Base-by-base conservation (phyloP, 768 basidiomycete species). In the Tubosaeta sp. region DNA sequence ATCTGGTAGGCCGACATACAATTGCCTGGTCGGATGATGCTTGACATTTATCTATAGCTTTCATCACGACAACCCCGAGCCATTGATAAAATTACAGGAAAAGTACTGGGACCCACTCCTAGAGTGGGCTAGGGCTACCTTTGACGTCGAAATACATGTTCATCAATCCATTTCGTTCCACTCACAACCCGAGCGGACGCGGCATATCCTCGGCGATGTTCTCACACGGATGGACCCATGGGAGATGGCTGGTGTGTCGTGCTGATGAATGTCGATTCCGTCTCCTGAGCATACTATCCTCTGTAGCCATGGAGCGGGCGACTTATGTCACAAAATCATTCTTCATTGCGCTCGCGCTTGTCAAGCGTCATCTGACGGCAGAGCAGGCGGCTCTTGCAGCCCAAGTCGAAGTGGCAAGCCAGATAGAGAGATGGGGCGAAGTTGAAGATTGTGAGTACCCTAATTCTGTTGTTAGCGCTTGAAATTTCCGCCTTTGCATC, bases 381-480 rank as follows among this genome's bases (percentile, higher is more conserved):
- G 91, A 99, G 61, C 75, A 92, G 64, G 95, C 95, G 9, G 82
- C 94, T 2, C 69, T 83, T 46, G 91, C 91, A 0, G 81, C 92
- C 7, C 86, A 88, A 48, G 95, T 95, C 8, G 97, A 99, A 71
- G 95, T 99, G 0, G 78, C 85, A 56, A 95, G 92, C 66, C 95
- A 98, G 72, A 97, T 97, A 54, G 84, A 95, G 69, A 79, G 85
- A 45, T 99, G 97, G 97, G 97, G 97, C n/a, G 95, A 98, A 72
- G 97, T 99, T 0, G 97, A 98, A 75, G 97, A 98, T 68, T 91
- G 95, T 98, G 63, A 76, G 97, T 50, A 5, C 77, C 29, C 42
- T 19, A 17, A 27, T 32, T 6, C 25, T 46, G 13, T 46, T 32
- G 38, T 41, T 32, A 52, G 48, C 46, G 39, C 43, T 46, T 51